A percentile compares a stretch with the other conserved stretches of the same genome.
Conservation (phyloP, 495 filamentous ascomycete genomes). For the Recurvomyces mirabilis region DNA sequence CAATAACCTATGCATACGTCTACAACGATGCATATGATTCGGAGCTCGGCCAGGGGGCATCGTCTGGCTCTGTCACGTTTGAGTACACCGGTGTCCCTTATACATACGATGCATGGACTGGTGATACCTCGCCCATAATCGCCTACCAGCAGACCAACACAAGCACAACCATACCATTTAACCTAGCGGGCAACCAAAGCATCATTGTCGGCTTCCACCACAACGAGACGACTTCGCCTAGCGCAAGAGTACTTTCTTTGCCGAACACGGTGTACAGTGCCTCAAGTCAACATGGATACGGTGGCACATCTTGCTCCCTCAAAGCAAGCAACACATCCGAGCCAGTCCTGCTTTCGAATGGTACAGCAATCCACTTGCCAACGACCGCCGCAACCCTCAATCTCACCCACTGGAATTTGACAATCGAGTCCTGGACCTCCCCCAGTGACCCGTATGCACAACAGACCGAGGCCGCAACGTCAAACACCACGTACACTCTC, state of each 20-base stretch:
- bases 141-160: conserved; percentile 10
- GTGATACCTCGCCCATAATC: conserved; percentile 7
- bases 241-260: background rate
- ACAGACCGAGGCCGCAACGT: background rate
- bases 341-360: conserved; percentile 7
- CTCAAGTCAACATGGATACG: background rate
- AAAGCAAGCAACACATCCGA: conserved; percentile 9
- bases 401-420: conserved; percentile 16
- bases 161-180: conserved; percentile 8
- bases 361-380: background rate
- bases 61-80: conserved; percentile 26
- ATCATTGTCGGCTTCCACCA: conserved; percentile 16
- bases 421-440: conserved; percentile 18
- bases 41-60: conserved; percentile 13
- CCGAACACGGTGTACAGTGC: background rate
- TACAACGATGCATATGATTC: conserved; percentile 27
- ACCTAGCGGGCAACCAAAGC: conserved; percentile 18
- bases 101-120: conserved; percentile 23
- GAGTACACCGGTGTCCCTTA: conserved; percentile 17
- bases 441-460: conserved; percentile 7
- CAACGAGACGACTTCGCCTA: background rate
- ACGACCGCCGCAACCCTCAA: conserved; percentile 1
- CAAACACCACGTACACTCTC: conserved; percentile 11
- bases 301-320: background rate
- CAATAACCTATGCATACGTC: conserved; percentile 32